Base-by-base conservation (phyloP, 2,329 filamentous ascomycete species). In the Sporothrix inflata region DNA sequence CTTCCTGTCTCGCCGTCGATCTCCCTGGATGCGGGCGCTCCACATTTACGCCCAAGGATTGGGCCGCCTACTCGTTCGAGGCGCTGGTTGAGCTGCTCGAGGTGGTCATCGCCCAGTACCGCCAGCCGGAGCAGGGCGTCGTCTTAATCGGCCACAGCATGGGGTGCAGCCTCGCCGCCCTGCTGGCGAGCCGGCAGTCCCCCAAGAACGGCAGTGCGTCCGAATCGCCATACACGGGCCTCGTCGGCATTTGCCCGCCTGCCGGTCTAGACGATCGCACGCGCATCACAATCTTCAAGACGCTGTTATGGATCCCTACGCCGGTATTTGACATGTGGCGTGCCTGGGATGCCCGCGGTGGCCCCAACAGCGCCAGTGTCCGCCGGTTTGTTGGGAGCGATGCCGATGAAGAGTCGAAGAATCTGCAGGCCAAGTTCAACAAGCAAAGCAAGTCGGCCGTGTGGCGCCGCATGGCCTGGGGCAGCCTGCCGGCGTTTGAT, bases 21-120 rank as follows among this genome's bases (percentile, higher is more conserved):
- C 85, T 98, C 4, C 95, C 96, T 0, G 96, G 96, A 51, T 97
- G 94, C 77, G 96, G 96, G 40, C 84, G 91, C 27, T 98, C 95
- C 1, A 83, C 86, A 9, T 97, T 95, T 80, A 84, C 87, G 19
- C 91, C 92, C 24, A 88, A 84, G 19, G 81, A 86, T 27, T 94
- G 92, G 90, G 86, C 89, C 57, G 94, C 95, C 8, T 99, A 98
- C 79, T 91, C 89, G 0, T 89, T 91, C 0, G 88, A 94, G 53
- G 90, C 92, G 1, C 84, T 98, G 30, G 89, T 88, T 4, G 91
- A 94, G 76, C 84, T 99, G 12, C 84, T 98, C 16, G 90, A 90
- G 72, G 86, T 85, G 1, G 88, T 94, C 42, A 94, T 98, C 73
- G 87, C 93, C 51, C 86, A 90, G 61, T 88, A 95, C 78, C 88